Conservation (phyloP, 1,284 basidiomycete species). For the Apiotrichum sp. region DNA sequence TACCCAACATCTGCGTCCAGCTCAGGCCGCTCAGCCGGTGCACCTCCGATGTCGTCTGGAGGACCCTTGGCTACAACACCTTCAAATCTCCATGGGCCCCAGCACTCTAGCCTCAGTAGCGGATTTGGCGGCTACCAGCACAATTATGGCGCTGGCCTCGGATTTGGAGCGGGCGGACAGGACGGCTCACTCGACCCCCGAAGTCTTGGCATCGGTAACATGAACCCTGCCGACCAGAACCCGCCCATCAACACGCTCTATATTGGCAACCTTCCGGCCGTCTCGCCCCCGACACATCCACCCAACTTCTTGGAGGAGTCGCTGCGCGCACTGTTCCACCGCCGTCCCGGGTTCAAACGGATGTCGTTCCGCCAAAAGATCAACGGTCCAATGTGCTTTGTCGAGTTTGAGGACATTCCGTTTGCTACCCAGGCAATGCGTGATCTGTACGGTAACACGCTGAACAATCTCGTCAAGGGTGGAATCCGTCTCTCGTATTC, state of each 20-base stretch:
- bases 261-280: conserved; percentile 84
- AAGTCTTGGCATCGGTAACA: conserved; percentile 18
- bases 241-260: conserved; percentile 83
- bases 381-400: conserved; percentile 96
- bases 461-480: conserved; percentile 85
- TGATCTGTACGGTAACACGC: conserved; percentile 83
- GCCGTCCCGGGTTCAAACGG: conserved; percentile 76
- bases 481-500: conserved; percentile 94
- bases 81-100: background rate
- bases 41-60: conserved; percentile 2
- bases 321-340: conserved; percentile 71
- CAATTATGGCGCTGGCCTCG: conserved; percentile 4
- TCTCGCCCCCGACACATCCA: conserved; percentile 57
- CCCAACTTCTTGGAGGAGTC: conserved; percentile 77
- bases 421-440: conserved; percentile 77
- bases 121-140: conserved; percentile 11
- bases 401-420: conserved; percentile 88
- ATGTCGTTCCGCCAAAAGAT: conserved; percentile 92
- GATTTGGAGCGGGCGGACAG: conserved; percentile 7
- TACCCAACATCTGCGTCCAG: conserved; percentile 4
- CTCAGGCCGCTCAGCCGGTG: conserved; percentile 3
- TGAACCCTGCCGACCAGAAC: conserved; percentile 76
- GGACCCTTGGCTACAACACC: background rate
- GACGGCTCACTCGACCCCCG: conserved; percentile 13
- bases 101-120: conserved; percentile 1